A percentile compares a stretch with the other conserved stretches of the same genome.
These are phyloP conservation scores for Sapria himalayana DNA, from an alignment of 345 rosid genomes.

Conservation along the genomic window DNA sequence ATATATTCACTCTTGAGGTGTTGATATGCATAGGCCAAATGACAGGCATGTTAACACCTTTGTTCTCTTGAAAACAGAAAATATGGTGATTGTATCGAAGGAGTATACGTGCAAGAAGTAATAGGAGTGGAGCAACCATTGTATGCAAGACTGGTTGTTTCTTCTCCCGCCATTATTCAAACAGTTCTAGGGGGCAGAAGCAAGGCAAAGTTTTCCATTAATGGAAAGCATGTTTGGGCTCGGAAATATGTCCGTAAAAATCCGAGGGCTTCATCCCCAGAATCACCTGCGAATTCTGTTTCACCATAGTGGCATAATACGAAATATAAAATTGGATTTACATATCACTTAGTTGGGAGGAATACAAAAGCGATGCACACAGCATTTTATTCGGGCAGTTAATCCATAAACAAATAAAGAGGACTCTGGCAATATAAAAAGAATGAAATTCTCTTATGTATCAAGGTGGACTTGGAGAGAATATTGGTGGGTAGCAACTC, in stretches of 20 bases:
- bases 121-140: constrained; percentile 19
- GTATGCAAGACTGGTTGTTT: constrained; percentile 32
- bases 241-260: constrained; percentile 20
- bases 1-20: background rate
- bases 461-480: too few species aligned
- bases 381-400: too few species aligned
- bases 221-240: constrained; percentile 64
- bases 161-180: constrained; percentile 8
- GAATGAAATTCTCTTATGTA: too few species aligned
- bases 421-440: too few species aligned
- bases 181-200: constrained; percentile 13
- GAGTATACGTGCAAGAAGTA: constrained; percentile 31
- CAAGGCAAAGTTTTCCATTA: constrained; percentile 38
- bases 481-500: too few species aligned
- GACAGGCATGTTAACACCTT: background rate
- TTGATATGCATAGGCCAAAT: too few species aligned
- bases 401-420: too few species aligned
- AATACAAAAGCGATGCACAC: too few species aligned
- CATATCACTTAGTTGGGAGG: too few species aligned
- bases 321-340: too few species aligned
- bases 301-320: too few species aligned
- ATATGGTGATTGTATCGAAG: constrained; percentile 32
- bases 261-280: background rate
- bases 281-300: too few species aligned
- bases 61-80: constrained; percentile 14